Conservation (phyloP, 805 yeast genomes). For the Maudiozyma bulderi region DNA sequence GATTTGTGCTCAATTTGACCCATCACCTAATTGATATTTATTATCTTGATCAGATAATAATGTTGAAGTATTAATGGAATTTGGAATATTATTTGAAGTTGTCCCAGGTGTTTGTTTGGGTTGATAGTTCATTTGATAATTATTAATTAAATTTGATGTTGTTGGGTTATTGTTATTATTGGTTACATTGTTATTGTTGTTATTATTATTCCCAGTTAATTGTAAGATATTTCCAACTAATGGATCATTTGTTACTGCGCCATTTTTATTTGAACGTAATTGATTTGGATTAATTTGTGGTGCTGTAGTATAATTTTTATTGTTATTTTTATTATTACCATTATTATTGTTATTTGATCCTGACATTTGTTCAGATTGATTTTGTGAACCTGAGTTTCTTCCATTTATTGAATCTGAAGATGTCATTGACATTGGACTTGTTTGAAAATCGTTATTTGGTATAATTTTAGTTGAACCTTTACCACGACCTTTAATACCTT, state of each 20-base stretch:
- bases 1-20: not conserved
- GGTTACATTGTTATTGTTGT: not conserved
- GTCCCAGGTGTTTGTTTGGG: not conserved
- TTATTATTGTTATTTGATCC: too few relatives aligned
- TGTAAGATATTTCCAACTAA: not conserved
- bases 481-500: conserved; percentile 90
- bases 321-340: too few relatives aligned
- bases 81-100: not conserved
- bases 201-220: not conserved
- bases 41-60: not conserved
- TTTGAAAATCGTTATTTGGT: conserved; percentile 5
- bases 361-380: too few relatives aligned
- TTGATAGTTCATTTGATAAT: not conserved
- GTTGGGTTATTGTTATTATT: too few relatives aligned
- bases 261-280: not conserved
- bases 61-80: not conserved
- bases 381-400: not conserved
- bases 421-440: conserved; percentile 1
- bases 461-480: conserved; percentile 29
- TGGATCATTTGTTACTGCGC: not conserved
- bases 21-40: not conserved
- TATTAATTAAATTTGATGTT: not conserved
- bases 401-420: not conserved
- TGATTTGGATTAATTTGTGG: not conserved
- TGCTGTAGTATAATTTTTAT: not conserved